Evolutionary conservation across 2,329 filamentous ascomycete genomes (phyloP).

Genomic region (Colletotrichum sp.): DNA sequence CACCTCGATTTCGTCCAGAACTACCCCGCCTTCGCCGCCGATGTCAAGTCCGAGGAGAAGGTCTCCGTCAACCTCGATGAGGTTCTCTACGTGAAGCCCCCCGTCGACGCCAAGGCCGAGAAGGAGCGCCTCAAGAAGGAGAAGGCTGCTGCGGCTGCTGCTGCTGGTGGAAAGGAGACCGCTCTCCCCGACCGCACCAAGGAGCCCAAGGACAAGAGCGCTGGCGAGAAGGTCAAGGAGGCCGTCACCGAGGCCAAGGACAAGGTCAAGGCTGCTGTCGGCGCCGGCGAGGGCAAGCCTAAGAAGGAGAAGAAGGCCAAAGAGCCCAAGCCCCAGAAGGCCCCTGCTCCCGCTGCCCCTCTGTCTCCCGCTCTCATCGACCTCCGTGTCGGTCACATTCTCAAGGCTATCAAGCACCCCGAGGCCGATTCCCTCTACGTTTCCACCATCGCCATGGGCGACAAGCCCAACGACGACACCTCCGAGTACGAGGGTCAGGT

Average conservation of each 20-base stretch:
- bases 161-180: slow-evolving; percentile 46
- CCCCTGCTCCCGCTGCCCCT: slow-evolving; percentile 72
- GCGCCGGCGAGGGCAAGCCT: slow-evolving; percentile 45
- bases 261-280: slow-evolving; percentile 49
- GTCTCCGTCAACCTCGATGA: slow-evolving; percentile 79
- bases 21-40: slow-evolving; percentile 74
- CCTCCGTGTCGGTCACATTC: slow-evolving; percentile 94
- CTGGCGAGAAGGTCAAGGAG: slow-evolving; percentile 51
- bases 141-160: slow-evolving; percentile 74
- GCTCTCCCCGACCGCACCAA: slow-evolving; percentile 66
- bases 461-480: slow-evolving; percentile 87
- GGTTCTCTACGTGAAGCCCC: slow-evolving; percentile 86
- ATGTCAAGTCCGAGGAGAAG: slow-evolving; percentile 75
- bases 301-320: slow-evolving; percentile 94
- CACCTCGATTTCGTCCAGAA: slow-evolving; percentile 96
- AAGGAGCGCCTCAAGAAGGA: slow-evolving; percentile 98
- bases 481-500: slow-evolving; percentile 89
- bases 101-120: slow-evolving; percentile 89
- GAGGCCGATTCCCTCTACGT: slow-evolving; percentile 97
- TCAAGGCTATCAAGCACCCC: slow-evolving; percentile 94
- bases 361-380: slow-evolving; percentile 89
- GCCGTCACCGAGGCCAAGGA: slow-evolving; percentile 52
- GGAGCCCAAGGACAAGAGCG: slow-evolving; percentile 64
- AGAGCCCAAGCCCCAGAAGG: slow-evolving; percentile 75
- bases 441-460: slow-evolving; percentile 93